phyloP scores from a whole-genome alignment of 305 asterid species.

The Lippia alba region DNA sequence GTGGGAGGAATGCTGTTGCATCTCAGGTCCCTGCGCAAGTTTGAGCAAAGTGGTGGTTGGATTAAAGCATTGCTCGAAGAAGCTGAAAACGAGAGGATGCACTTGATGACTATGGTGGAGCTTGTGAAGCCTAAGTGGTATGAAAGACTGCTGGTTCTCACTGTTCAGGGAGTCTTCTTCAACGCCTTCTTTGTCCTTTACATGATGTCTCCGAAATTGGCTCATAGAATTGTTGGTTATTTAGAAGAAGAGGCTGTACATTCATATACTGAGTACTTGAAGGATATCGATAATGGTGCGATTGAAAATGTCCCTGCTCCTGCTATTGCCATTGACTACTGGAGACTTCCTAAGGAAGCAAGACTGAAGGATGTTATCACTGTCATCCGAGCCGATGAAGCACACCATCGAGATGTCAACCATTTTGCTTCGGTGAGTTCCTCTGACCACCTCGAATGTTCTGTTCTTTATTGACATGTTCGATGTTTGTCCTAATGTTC shows the following conservation, averaged over 20 bases:
- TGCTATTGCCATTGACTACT: constrained; percentile 92
- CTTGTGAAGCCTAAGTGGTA: constrained; percentile 95
- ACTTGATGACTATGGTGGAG: constrained; percentile 97
- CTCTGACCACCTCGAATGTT: constrained; percentile 21
- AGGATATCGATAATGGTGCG: constrained; percentile 77
- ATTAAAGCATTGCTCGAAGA: constrained; percentile 95
- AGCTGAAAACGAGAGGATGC: constrained; percentile 99
- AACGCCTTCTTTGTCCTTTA: constrained; percentile 79
- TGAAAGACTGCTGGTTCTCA: constrained; percentile 81
- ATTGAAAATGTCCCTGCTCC: constrained; percentile 84
- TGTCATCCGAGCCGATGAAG: constrained; percentile 94
- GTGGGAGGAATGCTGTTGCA: constrained; percentile 95
- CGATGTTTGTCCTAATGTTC: background rate
- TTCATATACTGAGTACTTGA: constrained; percentile 82
- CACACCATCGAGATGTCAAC: constrained; percentile 98
- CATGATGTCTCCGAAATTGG: constrained; percentile 79
- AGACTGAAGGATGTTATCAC: constrained; percentile 79
- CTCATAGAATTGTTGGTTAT: constrained; percentile 93
- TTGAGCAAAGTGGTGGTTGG: constrained; percentile 98
- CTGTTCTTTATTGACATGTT: background rate
- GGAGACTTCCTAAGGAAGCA: constrained; percentile 89
- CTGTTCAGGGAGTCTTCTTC: constrained; percentile 94
- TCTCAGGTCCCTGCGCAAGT: constrained; percentile 85
- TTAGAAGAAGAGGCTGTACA: constrained; percentile 97
- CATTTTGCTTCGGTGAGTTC: constrained; percentile 94